These are phyloP conservation scores for Bipolaris zeicola DNA, from an alignment of 2,329 filamentous ascomycete genomes.

Conservation along the genomic window DNA sequence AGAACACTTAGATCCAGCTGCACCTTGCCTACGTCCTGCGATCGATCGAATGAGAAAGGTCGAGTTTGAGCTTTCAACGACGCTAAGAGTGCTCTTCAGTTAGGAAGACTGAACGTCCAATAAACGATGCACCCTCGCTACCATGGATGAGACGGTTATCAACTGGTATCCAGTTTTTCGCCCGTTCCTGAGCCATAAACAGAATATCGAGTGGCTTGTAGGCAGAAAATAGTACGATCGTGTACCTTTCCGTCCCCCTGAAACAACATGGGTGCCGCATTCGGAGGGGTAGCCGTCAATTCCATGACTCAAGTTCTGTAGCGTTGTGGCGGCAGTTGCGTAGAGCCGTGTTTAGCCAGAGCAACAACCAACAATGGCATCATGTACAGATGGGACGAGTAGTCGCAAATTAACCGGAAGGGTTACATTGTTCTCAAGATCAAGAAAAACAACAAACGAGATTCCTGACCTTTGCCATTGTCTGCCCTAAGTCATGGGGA, in stretches of 20 bases:
- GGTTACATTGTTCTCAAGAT: not conserved
- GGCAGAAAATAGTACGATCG: conserved; percentile 28
- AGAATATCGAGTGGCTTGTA: conserved; percentile 45
- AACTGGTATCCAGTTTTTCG: conserved; percentile 54
- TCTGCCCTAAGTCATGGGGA: conserved; percentile 20
- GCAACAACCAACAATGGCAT: not conserved
- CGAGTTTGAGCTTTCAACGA: conserved; percentile 44
- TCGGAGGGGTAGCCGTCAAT: conserved; percentile 18
- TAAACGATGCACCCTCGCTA: conserved; percentile 48
- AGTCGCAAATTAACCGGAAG: not conserved
- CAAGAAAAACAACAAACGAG: not conserved
- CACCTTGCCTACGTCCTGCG: conserved; percentile 51
- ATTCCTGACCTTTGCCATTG: conserved; percentile 10
- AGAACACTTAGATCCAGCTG: conserved; percentile 48
- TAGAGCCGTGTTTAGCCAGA: conserved; percentile 7
- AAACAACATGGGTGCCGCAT: conserved; percentile 28
- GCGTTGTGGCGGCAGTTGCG: conserved; percentile 9
- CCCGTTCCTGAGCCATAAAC: conserved; percentile 48
- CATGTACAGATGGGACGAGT: not conserved
- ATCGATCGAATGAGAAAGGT: conserved; percentile 48
- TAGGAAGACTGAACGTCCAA: conserved; percentile 47
- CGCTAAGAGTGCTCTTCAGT: conserved; percentile 48
- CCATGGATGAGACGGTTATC: conserved; percentile 49
- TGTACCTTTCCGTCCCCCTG: conserved; percentile 27
- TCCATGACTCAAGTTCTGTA: conserved; percentile 26